A percentile compares a stretch with the other conserved stretches of the same genome.
phyloP scores from a whole-genome alignment of 1,284 basidiomycete species.

The Afroboletus lepidellus region DNA sequence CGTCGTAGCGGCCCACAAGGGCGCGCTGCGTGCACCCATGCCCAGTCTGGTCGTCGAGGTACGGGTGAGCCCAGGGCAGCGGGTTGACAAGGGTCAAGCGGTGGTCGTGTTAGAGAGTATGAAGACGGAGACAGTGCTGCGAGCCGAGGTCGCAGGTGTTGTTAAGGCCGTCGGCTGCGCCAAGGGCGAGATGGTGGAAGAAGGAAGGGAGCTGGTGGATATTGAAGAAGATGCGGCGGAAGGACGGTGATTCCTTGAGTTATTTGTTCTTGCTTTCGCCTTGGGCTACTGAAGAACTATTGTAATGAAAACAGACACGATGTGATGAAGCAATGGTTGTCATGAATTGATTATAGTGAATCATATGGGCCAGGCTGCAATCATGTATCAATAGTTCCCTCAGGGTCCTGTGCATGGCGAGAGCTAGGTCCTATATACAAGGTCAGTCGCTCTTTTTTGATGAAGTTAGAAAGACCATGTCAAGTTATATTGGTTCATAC shows the following conservation, averaged over 20 bases:
- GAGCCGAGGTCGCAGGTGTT: slow-evolving; percentile 65
- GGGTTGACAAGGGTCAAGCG: slow-evolving; percentile 77
- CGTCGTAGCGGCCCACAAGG: slow-evolving; percentile 48
- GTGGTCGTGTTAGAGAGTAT: slow-evolving; percentile 89
- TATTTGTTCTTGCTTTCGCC: background rate
- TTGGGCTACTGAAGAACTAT: too few relatives aligned
- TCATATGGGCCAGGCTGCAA: too few relatives aligned
- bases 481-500: too few relatives aligned
- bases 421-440: too few relatives aligned
- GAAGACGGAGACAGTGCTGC: slow-evolving; percentile 92
- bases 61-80: slow-evolving; percentile 71
- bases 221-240: slow-evolving; percentile 42
- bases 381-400: too few relatives aligned
- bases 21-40: slow-evolving; percentile 78
- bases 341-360: too few relatives aligned
- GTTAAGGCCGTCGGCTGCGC: slow-evolving; percentile 72
- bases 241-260: slow-evolving; percentile 19
- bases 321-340: too few relatives aligned
- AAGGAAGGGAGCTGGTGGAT: slow-evolving; percentile 77
- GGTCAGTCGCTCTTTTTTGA: too few relatives aligned
- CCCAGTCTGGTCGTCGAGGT: slow-evolving; percentile 88
- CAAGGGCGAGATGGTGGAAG: slow-evolving; percentile 87
- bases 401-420: too few relatives aligned
- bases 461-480: too few relatives aligned
- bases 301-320: too few relatives aligned